Conservation (phyloP, 129 eudicot species). For the Arctium lappa region DNA sequence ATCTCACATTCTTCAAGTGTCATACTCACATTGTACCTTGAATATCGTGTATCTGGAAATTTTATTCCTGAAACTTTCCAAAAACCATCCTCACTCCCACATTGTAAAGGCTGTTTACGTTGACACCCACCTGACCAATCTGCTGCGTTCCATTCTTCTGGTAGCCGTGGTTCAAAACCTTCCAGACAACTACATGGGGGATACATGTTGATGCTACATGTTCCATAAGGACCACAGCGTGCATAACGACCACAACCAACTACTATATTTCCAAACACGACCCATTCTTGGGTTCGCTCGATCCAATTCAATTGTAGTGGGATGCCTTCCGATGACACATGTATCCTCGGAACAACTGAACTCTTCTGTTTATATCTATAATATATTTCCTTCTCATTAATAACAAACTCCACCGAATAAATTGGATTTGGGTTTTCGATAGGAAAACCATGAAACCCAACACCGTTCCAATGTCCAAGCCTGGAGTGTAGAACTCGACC, state of each 20-base stretch:
- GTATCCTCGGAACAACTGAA: conserved; percentile 10
- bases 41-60: conserved; percentile 34
- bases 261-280: not conserved
- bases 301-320: conserved; percentile 11
- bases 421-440: conserved; percentile 4
- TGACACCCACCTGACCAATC: conserved; percentile 55
- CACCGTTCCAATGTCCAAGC: conserved; percentile 32
- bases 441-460: conserved; percentile 14
- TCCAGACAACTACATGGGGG: conserved; percentile 43
- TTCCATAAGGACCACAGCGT: conserved; percentile 42
- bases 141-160: conserved; percentile 29
- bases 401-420: not conserved
- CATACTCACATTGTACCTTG: conserved; percentile 30
- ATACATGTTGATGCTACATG: conserved; percentile 25
- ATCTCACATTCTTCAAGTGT: conserved; percentile 42
- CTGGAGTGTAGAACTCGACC: not conserved
- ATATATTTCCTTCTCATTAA: conserved; percentile 12
- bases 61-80: conserved; percentile 14
- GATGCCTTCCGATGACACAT: conserved; percentile 13
- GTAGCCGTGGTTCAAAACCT: conserved; percentile 40
- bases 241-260: conserved; percentile 36
- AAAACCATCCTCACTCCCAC: conserved; percentile 39
- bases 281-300: conserved; percentile 26
- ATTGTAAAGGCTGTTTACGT: conserved; percentile 22
- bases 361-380: conserved; percentile 3